Percentiles rank a stretch among this genome's conserved stretches.
These are phyloP conservation scores for Aegilops bicornis DNA, from an alignment of 176 grass and related monocot genomes.

Conservation along the genomic window DNA sequence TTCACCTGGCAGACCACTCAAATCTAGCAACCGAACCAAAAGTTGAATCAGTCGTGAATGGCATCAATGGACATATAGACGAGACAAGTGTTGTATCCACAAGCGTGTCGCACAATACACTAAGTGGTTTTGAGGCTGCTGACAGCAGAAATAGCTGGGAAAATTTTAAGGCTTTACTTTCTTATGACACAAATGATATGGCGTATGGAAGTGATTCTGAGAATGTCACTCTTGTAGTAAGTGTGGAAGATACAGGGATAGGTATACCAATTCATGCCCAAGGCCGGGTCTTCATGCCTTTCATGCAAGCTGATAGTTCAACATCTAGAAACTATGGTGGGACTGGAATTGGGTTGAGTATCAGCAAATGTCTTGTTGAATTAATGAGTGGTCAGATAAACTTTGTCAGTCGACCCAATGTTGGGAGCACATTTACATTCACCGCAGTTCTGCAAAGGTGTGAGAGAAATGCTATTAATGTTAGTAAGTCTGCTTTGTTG, in stretches of 20 bases:
- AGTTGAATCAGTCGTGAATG: conserved; percentile 48
- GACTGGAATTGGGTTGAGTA: conserved; percentile 95
- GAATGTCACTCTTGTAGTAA: conserved; percentile 81
- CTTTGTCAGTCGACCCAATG: conserved; percentile 68
- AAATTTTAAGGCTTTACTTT: conserved; percentile 76
- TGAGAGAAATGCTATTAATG: conserved; percentile 42
- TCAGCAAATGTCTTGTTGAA: conserved; percentile 93
- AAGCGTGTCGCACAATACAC: conserved; percentile 52
- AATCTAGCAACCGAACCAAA: conserved; percentile 70
- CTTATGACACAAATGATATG: conserved; percentile 39
- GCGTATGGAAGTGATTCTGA: conserved; percentile 47
- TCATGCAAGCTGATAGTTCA: conserved; percentile 99
- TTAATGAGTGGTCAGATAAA: conserved; percentile 87
- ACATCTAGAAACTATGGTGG: conserved; percentile 91
- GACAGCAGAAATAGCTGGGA: conserved; percentile 88
- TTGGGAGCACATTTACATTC: conserved; percentile 96
- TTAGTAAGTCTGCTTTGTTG: conserved; percentile 52
- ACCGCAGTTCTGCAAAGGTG: conserved; percentile 58
- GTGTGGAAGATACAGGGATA: conserved; percentile 91
- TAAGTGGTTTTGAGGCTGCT: conserved; percentile 93
- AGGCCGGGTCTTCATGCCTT: conserved; percentile 81
- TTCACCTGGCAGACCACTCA: conserved; percentile 79
- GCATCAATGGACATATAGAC: conserved; percentile 55
- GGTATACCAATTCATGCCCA: conserved; percentile 91
- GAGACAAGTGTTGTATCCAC: conserved; percentile 45